phyloP scores from a whole-genome alignment of 2,329 filamentous ascomycete genomes.

The Xylariaceae sp. region DNA sequence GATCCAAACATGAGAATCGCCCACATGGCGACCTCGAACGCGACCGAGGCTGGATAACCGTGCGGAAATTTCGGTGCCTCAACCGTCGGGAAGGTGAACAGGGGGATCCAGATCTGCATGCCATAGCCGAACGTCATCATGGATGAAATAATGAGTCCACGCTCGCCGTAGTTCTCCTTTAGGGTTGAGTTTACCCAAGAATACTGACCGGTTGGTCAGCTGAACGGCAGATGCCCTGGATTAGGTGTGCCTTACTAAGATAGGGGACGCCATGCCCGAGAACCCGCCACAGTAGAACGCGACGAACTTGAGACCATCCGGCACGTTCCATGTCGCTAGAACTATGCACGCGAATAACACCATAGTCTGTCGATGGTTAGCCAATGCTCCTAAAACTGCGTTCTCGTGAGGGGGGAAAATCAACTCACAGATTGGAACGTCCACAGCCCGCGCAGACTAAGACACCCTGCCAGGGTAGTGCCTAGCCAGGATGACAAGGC shows the following conservation, averaged over 20 bases:
- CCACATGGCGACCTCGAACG: no score
- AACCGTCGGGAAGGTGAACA: constrained; percentile 35
- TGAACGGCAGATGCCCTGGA: not conserved
- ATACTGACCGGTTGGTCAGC: no score
- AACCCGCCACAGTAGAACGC: constrained; percentile 35
- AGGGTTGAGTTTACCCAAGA: no score
- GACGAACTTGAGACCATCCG: constrained; percentile 24
- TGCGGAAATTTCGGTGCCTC: no score
- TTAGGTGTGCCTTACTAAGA: constrained; percentile 18
- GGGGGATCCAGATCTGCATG: constrained; percentile 37
- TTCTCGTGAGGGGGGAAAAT: constrained; percentile 38
- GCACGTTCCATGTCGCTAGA: not conserved
- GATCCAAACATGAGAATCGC: no score
- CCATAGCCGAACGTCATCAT: constrained; percentile 41
- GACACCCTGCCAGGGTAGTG: constrained; percentile 39
- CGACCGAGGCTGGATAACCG: no score
- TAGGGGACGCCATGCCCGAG: constrained; percentile 31
- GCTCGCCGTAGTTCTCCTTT: constrained; percentile 7
- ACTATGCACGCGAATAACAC: not conserved
- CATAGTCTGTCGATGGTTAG: no score
- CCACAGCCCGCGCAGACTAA: constrained; percentile 42
- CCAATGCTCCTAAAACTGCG: no score
- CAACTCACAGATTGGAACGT: constrained; percentile 36
- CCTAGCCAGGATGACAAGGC: constrained; percentile 41
- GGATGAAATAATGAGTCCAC: constrained; percentile 19